phyloP scores from a whole-genome alignment of 345 rosid species.

The Aquilaria sinensis region DNA sequence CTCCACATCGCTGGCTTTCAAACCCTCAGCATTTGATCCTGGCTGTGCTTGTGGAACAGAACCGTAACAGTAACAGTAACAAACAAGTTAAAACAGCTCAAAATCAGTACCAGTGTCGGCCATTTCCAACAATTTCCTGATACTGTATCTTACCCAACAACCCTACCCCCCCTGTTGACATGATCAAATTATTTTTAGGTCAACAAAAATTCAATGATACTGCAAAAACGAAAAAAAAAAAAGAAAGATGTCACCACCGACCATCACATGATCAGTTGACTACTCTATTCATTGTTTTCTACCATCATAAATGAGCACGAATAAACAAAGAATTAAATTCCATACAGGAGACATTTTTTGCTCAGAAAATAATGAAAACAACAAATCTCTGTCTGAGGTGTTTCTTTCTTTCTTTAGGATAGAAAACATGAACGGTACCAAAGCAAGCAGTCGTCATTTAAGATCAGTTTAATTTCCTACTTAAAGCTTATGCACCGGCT shows the following conservation, averaged over 20 bases:
- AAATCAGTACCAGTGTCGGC: not conserved
- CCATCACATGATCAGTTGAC: slow-evolving; percentile 27
- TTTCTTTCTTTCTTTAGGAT: not conserved
- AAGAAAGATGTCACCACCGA: slow-evolving; percentile 20
- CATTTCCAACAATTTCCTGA: not conserved
- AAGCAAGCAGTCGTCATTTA: not conserved
- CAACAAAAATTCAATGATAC: not conserved
- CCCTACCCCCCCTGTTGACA: not conserved
- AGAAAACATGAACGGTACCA: not conserved
- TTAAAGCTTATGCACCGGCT: too few relatives aligned
- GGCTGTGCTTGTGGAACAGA: slow-evolving; percentile 33
- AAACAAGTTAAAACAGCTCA: not conserved
- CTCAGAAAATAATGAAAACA: not conserved
- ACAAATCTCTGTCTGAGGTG: not conserved
- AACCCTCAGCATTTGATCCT: slow-evolving; percentile 50
- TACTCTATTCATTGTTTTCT: not conserved
- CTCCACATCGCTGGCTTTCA: slow-evolving; percentile 68
- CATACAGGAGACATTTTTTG: not conserved
- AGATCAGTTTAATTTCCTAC: too few relatives aligned
- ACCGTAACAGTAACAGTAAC: slow-evolving; percentile 1
- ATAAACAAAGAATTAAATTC: not conserved
- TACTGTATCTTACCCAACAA: not conserved
- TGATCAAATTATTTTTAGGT: not conserved
- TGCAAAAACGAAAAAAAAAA: too few relatives aligned
- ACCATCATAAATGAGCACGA: not conserved